phyloP scores from a whole-genome alignment of 1,284 basidiomycete genomes.

The Puccinia triticina region DNA sequence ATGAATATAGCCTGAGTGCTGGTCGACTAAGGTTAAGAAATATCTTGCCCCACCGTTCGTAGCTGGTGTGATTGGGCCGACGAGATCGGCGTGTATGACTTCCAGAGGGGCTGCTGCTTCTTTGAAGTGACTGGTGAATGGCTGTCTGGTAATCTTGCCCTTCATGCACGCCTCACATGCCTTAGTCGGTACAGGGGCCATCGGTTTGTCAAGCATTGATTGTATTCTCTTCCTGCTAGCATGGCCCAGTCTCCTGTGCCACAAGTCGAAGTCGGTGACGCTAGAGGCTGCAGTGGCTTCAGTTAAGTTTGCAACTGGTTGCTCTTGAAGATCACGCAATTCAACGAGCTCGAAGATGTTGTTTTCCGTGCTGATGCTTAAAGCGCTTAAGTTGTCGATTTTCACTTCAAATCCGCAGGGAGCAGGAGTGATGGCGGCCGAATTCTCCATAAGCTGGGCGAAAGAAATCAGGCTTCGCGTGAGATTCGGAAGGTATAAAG shows the following conservation, averaged over 20 bases:
- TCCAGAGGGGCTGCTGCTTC: background rate
- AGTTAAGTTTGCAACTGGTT: too few species aligned
- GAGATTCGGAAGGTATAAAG: background rate
- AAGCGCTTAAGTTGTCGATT: too few species aligned
- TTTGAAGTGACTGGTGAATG: background rate
- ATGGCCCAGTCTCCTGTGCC: slow-evolving; percentile 10
- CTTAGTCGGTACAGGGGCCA: too few species aligned
- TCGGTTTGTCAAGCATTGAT: too few species aligned
- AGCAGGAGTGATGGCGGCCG: too few species aligned
- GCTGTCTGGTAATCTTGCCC: background rate
- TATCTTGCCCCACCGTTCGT: background rate
- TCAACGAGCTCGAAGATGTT: background rate
- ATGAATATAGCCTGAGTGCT: slow-evolving; percentile 9
- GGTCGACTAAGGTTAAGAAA: background rate
- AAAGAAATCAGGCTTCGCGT: background rate
- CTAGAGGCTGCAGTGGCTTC: too few species aligned
- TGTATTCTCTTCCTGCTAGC: background rate
- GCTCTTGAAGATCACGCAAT: too few species aligned
- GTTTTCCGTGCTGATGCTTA: too few species aligned
- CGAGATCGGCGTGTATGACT: background rate
- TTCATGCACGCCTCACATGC: background rate
- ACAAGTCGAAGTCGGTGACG: too few species aligned
- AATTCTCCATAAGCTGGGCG: too few species aligned
- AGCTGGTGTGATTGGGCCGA: background rate
- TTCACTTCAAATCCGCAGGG: too few species aligned